Percentiles rank a stretch among this genome's conserved stretches.
phyloP scores from a whole-genome alignment of 331 rosid species.

The Dryas integrifolia region DNA sequence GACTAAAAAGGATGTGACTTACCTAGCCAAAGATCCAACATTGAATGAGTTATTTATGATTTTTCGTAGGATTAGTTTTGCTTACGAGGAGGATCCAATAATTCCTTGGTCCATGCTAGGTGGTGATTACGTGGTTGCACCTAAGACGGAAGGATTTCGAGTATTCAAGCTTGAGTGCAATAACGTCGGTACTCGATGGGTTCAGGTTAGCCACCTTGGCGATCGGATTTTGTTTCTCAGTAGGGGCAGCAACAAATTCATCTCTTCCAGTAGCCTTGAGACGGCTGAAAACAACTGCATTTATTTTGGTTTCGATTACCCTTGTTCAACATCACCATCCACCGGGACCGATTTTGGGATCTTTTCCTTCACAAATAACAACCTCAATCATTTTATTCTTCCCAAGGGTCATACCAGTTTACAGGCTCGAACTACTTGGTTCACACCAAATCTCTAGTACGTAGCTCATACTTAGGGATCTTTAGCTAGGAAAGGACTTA shows the following conservation, averaged over 20 bases:
- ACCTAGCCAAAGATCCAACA: not conserved
- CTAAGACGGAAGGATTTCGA: not conserved
- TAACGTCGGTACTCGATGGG: not conserved
- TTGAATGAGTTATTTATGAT: not conserved
- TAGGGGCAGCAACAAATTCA: not conserved
- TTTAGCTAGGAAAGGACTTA: too few relatives aligned
- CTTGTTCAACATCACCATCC: not conserved
- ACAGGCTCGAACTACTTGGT: not conserved
- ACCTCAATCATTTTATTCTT: not conserved
- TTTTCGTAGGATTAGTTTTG: not conserved
- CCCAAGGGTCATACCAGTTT: not conserved
- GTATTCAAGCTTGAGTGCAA: not conserved
- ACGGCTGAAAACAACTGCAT: not conserved
- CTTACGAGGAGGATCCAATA: not conserved
- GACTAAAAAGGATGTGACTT: not conserved
- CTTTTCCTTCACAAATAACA: not conserved
- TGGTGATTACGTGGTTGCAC: not conserved
- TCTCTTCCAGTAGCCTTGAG: not conserved
- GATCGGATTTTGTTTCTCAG: not conserved
- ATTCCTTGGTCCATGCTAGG: not conserved
- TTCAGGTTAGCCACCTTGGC: not conserved
- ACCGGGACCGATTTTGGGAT: not conserved
- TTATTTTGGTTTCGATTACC: slow-evolving; percentile 4
- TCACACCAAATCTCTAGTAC: not conserved
- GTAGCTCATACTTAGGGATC: too few relatives aligned